These are phyloP conservation scores for Phyllosticta citrichinensis DNA, from an alignment of 2,329 filamentous ascomycete genomes.

Conservation along the genomic window DNA sequence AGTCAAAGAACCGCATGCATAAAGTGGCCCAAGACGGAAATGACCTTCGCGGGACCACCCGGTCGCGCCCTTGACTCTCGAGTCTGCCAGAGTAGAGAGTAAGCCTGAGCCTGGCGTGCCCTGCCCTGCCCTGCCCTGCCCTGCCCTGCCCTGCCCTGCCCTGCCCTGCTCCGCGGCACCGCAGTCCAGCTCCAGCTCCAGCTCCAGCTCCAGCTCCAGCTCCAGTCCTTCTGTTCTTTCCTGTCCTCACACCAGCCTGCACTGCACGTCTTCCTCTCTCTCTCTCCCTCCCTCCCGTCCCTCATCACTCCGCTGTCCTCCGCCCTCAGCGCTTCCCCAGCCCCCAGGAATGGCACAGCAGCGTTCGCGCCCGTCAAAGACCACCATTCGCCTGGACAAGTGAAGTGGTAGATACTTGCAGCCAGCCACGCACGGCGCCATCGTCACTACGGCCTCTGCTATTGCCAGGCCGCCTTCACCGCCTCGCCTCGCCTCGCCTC, in stretches of 20 bases:
- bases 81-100: too few relatives aligned
- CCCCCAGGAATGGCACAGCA: not conserved
- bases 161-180: too few relatives aligned
- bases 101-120: not conserved
- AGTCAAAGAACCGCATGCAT: not conserved
- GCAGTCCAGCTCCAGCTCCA: not conserved
- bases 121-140: too few relatives aligned
- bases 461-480: not conserved
- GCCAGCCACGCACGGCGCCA: not conserved
- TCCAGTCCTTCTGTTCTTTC: not conserved
- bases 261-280: not conserved
- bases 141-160: too few relatives aligned
- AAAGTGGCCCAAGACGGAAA: constrained; percentile 7
- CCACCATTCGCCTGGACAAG: not conserved
- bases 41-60: constrained; percentile 7
- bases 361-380: not conserved
- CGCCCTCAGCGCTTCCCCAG: not conserved
- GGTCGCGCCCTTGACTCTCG: not conserved
- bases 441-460: not conserved
- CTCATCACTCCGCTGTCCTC: not conserved
- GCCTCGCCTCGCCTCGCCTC: constrained; percentile 6
- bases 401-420: not conserved
- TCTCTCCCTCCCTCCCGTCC: not conserved
- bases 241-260: not conserved
- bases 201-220: not conserved